These are phyloP conservation scores for Pyrenophora graminea DNA, from an alignment of 2,329 filamentous ascomycete species.

Conservation along the genomic window DNA sequence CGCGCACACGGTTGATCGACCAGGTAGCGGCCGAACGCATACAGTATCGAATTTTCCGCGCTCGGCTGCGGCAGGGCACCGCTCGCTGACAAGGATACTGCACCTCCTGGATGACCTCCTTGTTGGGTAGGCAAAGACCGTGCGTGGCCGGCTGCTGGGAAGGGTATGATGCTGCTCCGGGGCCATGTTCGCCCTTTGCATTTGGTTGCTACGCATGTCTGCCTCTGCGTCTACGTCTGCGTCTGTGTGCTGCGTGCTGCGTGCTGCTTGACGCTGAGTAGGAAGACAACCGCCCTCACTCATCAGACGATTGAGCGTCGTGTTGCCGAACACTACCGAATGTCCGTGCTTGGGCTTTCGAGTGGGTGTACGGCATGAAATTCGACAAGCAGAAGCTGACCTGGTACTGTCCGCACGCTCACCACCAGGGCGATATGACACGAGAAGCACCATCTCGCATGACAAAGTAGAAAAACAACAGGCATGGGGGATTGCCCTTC, in stretches of 20 bases:
- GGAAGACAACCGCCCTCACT: constrained; percentile 30
- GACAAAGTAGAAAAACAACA: constrained; percentile 36
- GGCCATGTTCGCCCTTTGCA: constrained; percentile 16
- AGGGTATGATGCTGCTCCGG: constrained; percentile 11
- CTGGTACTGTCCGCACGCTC: constrained; percentile 25
- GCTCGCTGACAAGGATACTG: constrained; percentile 18
- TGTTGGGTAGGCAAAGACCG: constrained; percentile 17
- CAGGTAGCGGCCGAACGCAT: constrained; percentile 25
- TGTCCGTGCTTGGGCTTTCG: constrained; percentile 37
- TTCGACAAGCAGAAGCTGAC: constrained; percentile 35
- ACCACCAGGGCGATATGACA: constrained; percentile 39
- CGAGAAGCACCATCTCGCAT: constrained; percentile 37
- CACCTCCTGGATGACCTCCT: constrained; percentile 13
- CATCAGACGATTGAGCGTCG: constrained; percentile 20
- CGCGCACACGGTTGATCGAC: constrained; percentile 37
- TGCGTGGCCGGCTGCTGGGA: constrained; percentile 13
- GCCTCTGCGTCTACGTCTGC: constrained; percentile 12
- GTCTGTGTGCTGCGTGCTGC: constrained; percentile 14
- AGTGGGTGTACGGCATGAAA: constrained; percentile 36
- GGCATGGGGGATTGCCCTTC: constrained; percentile 32
- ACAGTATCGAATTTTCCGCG: constrained; percentile 24
- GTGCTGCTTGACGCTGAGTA: constrained; percentile 22
- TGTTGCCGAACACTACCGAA: constrained; percentile 34
- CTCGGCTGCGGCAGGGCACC: constrained; percentile 19
- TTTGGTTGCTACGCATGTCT: constrained; percentile 35